These are phyloP conservation scores for Diplotaxis tenuifolia DNA, from an alignment of 345 rosid species.

Conservation along the genomic window DNA sequence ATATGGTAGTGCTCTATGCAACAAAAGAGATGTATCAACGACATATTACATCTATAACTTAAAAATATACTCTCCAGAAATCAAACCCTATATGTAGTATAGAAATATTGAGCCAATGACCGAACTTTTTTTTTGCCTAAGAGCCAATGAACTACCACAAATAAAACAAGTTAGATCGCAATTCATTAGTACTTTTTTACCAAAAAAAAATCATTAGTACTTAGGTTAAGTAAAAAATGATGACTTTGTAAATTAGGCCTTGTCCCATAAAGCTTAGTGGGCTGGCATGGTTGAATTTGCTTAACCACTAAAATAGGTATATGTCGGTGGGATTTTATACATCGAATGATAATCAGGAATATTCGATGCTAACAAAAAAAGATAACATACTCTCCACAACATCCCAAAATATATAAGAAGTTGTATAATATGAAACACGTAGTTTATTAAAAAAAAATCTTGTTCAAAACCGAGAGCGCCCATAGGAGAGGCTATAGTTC, in stretches of 20 bases:
- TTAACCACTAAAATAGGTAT: background rate
- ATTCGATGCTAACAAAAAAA: background rate
- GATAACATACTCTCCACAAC: conserved; percentile 15
- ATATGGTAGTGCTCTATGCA: too few relatives aligned
- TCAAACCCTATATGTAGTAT: too few relatives aligned
- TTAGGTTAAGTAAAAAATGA: background rate
- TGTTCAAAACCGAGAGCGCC: conserved; percentile 24
- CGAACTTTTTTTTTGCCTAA: too few relatives aligned
- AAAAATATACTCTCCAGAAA: too few relatives aligned
- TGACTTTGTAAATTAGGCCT: conserved; percentile 16
- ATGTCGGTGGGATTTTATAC: conserved; percentile 13
- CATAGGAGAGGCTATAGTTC: background rate
- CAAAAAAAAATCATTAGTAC: too few relatives aligned
- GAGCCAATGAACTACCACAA: too few relatives aligned
- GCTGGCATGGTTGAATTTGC: conserved; percentile 8
- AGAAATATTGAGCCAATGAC: too few relatives aligned
- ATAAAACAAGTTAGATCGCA: too few relatives aligned
- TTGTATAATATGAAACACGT: background rate
- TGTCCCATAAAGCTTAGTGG: conserved; percentile 22
- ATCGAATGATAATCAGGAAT: conserved; percentile 1
- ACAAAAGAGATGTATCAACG: too few relatives aligned
- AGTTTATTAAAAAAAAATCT: background rate
- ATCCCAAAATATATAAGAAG: background rate
- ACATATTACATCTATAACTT: too few relatives aligned
- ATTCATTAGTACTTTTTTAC: too few relatives aligned